Conservation (phyloP, 2,329 filamentous ascomycete species). For the Aspergillus fumigatiaffinis region DNA sequence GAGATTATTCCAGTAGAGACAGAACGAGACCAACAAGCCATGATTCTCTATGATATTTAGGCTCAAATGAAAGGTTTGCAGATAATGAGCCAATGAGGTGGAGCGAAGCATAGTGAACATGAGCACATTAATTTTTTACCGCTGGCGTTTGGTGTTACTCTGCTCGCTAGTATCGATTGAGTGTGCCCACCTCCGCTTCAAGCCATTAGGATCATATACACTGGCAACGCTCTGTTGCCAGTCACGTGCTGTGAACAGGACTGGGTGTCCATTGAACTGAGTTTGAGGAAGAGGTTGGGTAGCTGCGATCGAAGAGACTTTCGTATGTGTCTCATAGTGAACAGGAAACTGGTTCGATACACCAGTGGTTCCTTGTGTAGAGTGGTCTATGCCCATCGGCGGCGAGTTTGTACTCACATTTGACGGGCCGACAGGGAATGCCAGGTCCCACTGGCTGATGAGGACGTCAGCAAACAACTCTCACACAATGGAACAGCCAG, state of each 20-base stretch:
- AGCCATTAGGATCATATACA: constrained; percentile 44
- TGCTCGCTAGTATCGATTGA: constrained; percentile 30
- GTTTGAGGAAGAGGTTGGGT: constrained; percentile 33
- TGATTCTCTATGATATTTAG: no score
- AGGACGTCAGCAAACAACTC: constrained; percentile 25
- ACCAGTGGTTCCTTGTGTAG: constrained; percentile 24
- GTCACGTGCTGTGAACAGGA: constrained; percentile 43
- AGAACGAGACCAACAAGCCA: no score
- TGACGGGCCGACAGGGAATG: constrained; percentile 70
- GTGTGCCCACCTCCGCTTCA: constrained; percentile 44
- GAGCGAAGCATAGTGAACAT: not conserved
- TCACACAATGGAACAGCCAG: not conserved
- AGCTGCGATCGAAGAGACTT: constrained; percentile 25
- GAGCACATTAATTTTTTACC: constrained; percentile 18
- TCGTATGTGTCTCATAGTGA: constrained; percentile 30
- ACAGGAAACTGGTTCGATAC: constrained; percentile 31
- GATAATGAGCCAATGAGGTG: not conserved
- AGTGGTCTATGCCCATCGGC: constrained; percentile 35
- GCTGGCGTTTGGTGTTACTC: constrained; percentile 29
- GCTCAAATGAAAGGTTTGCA: no score
- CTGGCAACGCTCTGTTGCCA: constrained; percentile 49
- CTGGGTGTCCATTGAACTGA: constrained; percentile 29
- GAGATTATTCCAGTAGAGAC: no score
- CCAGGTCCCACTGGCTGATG: constrained; percentile 85
- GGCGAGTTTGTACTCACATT: constrained; percentile 38